Conservation (phyloP, 2,329 filamentous ascomycete species). For the Aspergillus sergii region DNA sequence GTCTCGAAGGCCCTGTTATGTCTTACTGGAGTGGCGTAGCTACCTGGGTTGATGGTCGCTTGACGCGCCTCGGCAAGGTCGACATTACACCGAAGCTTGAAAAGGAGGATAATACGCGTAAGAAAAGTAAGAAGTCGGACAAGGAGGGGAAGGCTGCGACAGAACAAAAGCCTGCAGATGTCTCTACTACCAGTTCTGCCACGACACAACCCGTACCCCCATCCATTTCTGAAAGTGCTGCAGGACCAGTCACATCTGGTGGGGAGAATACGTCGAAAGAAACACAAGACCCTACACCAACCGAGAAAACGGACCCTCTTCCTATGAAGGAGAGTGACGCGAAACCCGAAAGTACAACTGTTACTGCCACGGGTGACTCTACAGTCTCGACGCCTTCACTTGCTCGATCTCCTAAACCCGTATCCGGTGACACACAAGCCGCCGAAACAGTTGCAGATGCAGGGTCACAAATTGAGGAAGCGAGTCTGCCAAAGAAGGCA, state of each 20-base stretch:
- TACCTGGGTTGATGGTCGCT: slow-evolving; percentile 74
- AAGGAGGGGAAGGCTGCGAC: slow-evolving; percentile 29
- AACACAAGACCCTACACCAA: slow-evolving; percentile 8
- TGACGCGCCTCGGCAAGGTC: slow-evolving; percentile 70
- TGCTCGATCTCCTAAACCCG: slow-evolving; percentile 8
- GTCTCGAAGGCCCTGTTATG: slow-evolving; percentile 84
- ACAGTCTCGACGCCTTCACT: neutral
- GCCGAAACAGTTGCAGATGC: neutral
- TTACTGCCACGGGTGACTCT: neutral
- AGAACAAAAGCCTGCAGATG: slow-evolving; percentile 22
- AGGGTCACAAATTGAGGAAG: neutral
- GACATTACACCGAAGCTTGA: slow-evolving; percentile 47
- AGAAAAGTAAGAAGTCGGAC: slow-evolving; percentile 35
- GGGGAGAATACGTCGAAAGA: slow-evolving; percentile 14
- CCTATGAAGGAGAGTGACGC: neutral
- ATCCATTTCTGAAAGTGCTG: slow-evolving; percentile 6
- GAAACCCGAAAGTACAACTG: slow-evolving; percentile 8
- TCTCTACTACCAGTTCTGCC: slow-evolving; percentile 12
- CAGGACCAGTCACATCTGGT: slow-evolving; percentile 11
- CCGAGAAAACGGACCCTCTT: slow-evolving; percentile 6
- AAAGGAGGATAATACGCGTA: slow-evolving; percentile 52
- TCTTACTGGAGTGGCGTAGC: slow-evolving; percentile 93
- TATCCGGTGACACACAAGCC: neutral
- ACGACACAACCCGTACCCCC: slow-evolving; percentile 12
- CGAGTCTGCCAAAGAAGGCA: neutral